A percentile compares a stretch with the other conserved stretches of the same genome.
Evolutionary conservation across 2,329 filamentous ascomycete genomes (phyloP).

Genomic region (Colletotrichum chrysophilum): DNA sequence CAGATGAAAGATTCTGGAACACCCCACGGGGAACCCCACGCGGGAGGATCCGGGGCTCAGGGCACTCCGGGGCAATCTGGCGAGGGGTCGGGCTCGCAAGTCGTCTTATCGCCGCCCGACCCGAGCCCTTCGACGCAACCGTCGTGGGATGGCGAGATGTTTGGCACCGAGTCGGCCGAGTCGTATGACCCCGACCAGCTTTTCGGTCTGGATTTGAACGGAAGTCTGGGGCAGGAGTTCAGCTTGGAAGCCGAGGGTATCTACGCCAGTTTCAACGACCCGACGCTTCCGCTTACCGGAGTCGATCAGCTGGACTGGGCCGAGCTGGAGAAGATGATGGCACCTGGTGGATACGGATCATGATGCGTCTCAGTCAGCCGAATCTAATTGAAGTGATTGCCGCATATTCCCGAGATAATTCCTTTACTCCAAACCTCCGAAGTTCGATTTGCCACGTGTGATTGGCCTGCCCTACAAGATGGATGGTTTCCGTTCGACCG

Average conservation of each 20-base stretch:
- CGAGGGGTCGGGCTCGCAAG: not conserved
- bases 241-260: conserved; percentile 29
- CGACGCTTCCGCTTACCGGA: conserved; percentile 31
- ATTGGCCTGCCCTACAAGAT: not conserved
- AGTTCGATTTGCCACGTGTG: not conserved
- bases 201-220: conserved; percentile 23
- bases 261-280: conserved; percentile 33
- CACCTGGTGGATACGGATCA: conserved; percentile 5
- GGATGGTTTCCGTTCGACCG: conserved; percentile 1
- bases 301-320: conserved; percentile 33
- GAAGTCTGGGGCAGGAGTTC: conserved; percentile 27
- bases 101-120: conserved; percentile 4
- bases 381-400: not conserved
- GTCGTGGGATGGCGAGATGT: conserved; percentile 21
- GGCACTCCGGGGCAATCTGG: not conserved
- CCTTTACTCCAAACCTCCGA: not conserved
- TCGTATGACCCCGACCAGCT: conserved; percentile 10
- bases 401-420: not conserved
- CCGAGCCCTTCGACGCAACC: conserved; percentile 5
- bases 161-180: not conserved
- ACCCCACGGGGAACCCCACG: not conserved
- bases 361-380: not conserved
- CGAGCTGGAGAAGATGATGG: conserved; percentile 32
- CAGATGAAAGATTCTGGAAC: conserved; percentile 25
- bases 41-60: not conserved